Evolutionary conservation across 768 basidiomycete species (phyloP).

Genomic region (Boletus sp.): DNA sequence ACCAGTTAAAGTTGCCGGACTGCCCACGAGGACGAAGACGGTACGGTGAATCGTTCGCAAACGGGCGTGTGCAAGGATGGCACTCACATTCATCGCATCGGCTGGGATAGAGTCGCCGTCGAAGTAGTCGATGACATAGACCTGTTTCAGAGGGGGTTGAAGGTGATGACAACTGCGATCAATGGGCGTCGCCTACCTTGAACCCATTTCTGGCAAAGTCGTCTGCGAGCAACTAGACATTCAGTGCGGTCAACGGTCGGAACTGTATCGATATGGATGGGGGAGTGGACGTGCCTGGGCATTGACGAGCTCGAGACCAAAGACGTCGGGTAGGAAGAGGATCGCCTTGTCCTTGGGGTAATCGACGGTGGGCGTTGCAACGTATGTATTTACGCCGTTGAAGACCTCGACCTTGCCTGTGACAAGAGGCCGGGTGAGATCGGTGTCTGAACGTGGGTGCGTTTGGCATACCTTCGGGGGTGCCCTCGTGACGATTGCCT

Average conservation of each 20-base stretch:
- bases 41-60: not conserved
- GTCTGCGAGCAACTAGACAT: constrained; percentile 35
- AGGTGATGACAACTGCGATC: not conserved
- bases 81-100: not conserved
- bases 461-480: constrained; percentile 36
- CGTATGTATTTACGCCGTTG: constrained; percentile 49
- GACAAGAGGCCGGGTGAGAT: not conserved
- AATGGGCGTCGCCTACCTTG: not conserved
- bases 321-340: constrained; percentile 53
- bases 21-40: constrained; percentile 5
- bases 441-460: not conserved
- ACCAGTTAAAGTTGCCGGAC: constrained; percentile 36
- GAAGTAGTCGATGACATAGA: constrained; percentile 31
- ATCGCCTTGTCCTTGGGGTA: constrained; percentile 57
- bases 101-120: not conserved
- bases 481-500: constrained; percentile 53
- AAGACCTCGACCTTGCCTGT: constrained; percentile 34
- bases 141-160: not conserved
- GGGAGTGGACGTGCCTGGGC: constrained; percentile 3
- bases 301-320: constrained; percentile 37
- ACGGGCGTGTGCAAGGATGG: not conserved
- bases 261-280: not conserved
- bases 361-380: constrained; percentile 49
- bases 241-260: not conserved
- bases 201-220: constrained; percentile 4